Percentiles rank a stretch among this genome's conserved stretches.
phyloP scores from a whole-genome alignment of 495 filamentous ascomycete species.

The Neurospora sp. region DNA sequence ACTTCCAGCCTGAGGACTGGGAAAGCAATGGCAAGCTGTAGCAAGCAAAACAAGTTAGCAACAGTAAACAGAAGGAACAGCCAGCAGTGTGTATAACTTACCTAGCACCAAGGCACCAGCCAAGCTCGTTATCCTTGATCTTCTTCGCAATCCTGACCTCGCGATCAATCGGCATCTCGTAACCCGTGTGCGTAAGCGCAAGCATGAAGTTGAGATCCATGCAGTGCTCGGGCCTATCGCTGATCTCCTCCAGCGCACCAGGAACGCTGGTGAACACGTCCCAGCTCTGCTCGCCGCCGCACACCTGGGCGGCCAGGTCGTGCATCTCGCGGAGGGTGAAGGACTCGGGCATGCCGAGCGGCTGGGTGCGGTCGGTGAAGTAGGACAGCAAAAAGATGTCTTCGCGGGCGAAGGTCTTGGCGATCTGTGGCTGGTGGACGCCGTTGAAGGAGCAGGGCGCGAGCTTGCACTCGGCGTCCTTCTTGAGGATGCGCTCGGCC shows the following conservation, averaged over 20 bases:
- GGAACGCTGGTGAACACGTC: conserved; percentile 63
- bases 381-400: conserved; percentile 96
- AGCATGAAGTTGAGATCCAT: conserved; percentile 94
- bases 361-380: conserved; percentile 88
- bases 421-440: conserved; percentile 84
- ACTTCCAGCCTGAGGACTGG: conserved; percentile 38
- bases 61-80: neutral
- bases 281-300: conserved; percentile 69
- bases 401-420: conserved; percentile 83
- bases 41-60: conserved; percentile 28
- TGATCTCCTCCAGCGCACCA: conserved; percentile 64
- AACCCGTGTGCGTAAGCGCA: conserved; percentile 84
- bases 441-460: conserved; percentile 96
- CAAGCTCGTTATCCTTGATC: conserved; percentile 92
- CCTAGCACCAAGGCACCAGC: conserved; percentile 97
- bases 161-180: conserved; percentile 92
- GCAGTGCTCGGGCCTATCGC: conserved; percentile 77
- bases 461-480: conserved; percentile 71
- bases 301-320: conserved; percentile 75
- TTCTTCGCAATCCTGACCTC: conserved; percentile 98
- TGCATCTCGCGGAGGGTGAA: conserved; percentile 84
- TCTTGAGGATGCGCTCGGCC: conserved; percentile 82
- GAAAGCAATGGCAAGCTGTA: conserved; percentile 36
- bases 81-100: conserved; percentile 29
- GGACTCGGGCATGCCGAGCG: conserved; percentile 89